phyloP scores from a whole-genome alignment of 441 rosid species.

The Bruguiera hainesii region DNA sequence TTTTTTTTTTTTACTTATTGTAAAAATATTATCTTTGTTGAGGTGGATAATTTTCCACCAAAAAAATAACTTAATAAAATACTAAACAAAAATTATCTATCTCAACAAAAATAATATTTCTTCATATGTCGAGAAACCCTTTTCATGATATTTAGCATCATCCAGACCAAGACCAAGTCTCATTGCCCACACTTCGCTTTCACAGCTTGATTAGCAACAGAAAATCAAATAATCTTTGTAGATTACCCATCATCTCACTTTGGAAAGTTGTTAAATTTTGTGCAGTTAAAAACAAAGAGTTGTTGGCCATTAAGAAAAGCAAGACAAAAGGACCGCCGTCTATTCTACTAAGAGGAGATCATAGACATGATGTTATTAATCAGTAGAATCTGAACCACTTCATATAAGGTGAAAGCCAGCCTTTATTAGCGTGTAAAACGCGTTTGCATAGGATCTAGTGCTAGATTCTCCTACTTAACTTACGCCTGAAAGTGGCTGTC shows the following conservation, averaged over 20 bases:
- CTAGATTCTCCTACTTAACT: slow-evolving; percentile 33
- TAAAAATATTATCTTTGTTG: too few relatives aligned
- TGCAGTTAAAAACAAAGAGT: background rate
- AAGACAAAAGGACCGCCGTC: slow-evolving; percentile 5
- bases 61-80: too few relatives aligned
- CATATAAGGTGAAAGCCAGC: slow-evolving; percentile 6
- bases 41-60: too few relatives aligned
- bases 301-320: slow-evolving; percentile 8
- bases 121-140: too few relatives aligned
- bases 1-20: too few relatives aligned
- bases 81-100: too few relatives aligned
- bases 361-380: background rate
- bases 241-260: slow-evolving; percentile 19
- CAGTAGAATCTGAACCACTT: too few relatives aligned
- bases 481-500: slow-evolving; percentile 24
- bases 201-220: slow-evolving; percentile 14
- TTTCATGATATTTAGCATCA: too few relatives aligned
- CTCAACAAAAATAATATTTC: too few relatives aligned
- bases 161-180: slow-evolving; percentile 1
- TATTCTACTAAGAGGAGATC: background rate
- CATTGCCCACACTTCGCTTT: slow-evolving; percentile 29
- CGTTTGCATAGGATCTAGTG: slow-evolving; percentile 33
- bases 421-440: slow-evolving; percentile 34
- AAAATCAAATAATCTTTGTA: background rate
- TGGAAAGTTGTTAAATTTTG: background rate